phyloP scores from a whole-genome alignment of 2,329 filamentous ascomycete genomes.

The Polychaeton citri region DNA sequence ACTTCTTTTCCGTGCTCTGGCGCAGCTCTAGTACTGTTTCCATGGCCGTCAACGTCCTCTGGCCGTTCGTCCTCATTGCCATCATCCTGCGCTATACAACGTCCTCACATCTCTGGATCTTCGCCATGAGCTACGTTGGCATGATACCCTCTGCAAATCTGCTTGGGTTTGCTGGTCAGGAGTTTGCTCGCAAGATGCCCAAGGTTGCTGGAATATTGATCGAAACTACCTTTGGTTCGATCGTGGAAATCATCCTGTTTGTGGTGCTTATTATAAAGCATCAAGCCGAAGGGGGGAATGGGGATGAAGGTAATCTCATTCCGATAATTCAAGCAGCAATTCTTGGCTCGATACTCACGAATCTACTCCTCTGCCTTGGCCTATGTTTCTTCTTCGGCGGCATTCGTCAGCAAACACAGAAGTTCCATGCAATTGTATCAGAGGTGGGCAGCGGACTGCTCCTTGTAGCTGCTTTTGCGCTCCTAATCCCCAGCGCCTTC shows the following conservation, averaged over 20 bases:
- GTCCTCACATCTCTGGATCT: slow-evolving; percentile 30
- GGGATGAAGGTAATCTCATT: too few relatives aligned
- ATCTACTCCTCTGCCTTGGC: slow-evolving; percentile 66
- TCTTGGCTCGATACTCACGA: slow-evolving; percentile 63
- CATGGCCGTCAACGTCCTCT: slow-evolving; percentile 29
- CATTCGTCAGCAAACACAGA: slow-evolving; percentile 48
- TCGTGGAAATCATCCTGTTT: slow-evolving; percentile 68
- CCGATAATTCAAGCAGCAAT: slow-evolving; percentile 65
- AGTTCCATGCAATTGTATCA: slow-evolving; percentile 57
- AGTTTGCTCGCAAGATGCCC: slow-evolving; percentile 55
- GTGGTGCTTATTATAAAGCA: slow-evolving; percentile 50
- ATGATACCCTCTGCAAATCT: slow-evolving; percentile 32
- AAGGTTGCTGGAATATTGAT: slow-evolving; percentile 50
- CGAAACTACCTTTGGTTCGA: slow-evolving; percentile 39
- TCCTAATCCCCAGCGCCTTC: slow-evolving; percentile 26
- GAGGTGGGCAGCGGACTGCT: slow-evolving; percentile 63
- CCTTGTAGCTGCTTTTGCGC: slow-evolving; percentile 47
- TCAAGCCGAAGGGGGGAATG: slow-evolving; percentile 1
- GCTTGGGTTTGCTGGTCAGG: slow-evolving; percentile 46
- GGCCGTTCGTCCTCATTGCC: slow-evolving; percentile 30
- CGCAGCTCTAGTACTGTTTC: slow-evolving; percentile 28
- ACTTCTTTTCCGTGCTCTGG: slow-evolving; percentile 27
- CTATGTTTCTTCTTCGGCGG: slow-evolving; percentile 65
- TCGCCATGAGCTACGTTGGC: slow-evolving; percentile 29
- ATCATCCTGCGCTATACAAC: slow-evolving; percentile 27